Evolutionary conservation across 1,284 basidiomycete species (phyloP).

Genomic region (Sporisorium sorghi): DNA sequence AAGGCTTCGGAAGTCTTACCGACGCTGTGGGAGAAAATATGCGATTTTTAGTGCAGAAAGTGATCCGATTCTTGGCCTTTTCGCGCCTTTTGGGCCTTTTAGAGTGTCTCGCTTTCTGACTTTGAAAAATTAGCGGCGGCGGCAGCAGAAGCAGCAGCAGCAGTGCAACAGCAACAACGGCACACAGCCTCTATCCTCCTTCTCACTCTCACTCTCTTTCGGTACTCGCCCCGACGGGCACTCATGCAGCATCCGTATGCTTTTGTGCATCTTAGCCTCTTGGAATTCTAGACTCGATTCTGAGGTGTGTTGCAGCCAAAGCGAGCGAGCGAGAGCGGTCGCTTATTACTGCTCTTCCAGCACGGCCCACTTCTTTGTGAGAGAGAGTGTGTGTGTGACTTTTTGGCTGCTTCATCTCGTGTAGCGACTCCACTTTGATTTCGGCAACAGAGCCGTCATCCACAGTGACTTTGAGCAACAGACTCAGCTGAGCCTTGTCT

Average conservation of each 20-base stretch:
- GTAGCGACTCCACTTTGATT: slow-evolving; percentile 4
- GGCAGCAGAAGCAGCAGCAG: neutral
- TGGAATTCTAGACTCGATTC: slow-evolving; percentile 8
- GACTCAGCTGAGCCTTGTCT: neutral
- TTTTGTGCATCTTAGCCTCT: too few relatives aligned
- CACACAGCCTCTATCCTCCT: neutral
- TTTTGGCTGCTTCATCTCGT: neutral
- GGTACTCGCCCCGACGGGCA: neutral
- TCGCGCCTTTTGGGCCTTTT: slow-evolving; percentile 3
- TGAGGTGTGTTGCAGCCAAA: neutral
- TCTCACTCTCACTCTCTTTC: neutral
- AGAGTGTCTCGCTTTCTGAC: neutral
- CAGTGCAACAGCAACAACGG: too few relatives aligned
- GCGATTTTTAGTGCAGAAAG: neutral
- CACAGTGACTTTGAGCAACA: too few relatives aligned
- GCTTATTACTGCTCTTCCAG: neutral
- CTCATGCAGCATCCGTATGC: neutral
- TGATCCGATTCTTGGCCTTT: slow-evolving; percentile 3
- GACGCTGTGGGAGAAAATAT: neutral
- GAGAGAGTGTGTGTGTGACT: too few relatives aligned
- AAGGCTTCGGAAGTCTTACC: neutral
- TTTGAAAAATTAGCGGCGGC: neutral
- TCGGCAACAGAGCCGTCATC: too few relatives aligned
- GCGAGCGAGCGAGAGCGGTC: too few relatives aligned
- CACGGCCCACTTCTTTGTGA: slow-evolving; percentile 1